phyloP scores from a whole-genome alignment of 495 filamentous ascomycete species.

The Penicillium simplicissimum region DNA sequence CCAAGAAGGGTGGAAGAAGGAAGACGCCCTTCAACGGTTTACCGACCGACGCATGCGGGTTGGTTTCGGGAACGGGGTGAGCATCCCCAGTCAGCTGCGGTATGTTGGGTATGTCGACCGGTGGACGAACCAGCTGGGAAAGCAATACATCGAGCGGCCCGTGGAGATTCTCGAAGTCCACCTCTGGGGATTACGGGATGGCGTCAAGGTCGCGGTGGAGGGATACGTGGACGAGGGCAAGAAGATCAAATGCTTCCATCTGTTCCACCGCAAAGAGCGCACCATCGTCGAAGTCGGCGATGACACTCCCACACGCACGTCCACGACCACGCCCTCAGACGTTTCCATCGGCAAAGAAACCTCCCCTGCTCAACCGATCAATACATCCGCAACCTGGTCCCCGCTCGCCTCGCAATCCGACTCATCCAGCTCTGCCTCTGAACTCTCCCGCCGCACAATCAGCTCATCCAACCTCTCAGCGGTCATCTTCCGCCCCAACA shows the following conservation, averaged over 20 bases:
- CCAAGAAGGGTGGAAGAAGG: constrained; percentile 80
- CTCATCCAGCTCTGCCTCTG: constrained; percentile 16
- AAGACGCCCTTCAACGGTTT: constrained; percentile 78
- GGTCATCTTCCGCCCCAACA: constrained; percentile 74
- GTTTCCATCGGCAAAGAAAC: constrained; percentile 9
- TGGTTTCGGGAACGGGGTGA: constrained; percentile 86
- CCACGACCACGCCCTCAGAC: neutral
- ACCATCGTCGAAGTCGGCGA: constrained; percentile 61
- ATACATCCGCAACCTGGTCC: constrained; percentile 13
- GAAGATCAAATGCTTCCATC: constrained; percentile 80
- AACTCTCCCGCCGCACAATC: constrained; percentile 2
- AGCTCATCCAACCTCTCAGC: constrained; percentile 37
- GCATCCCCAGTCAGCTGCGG: constrained; percentile 85
- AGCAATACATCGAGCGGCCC: constrained; percentile 78
- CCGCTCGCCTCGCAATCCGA: constrained; percentile 23
- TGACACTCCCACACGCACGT: constrained; percentile 7
- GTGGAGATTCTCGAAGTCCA: constrained; percentile 88
- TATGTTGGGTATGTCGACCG: constrained; percentile 89
- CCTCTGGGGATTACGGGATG: constrained; percentile 83
- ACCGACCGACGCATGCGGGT: constrained; percentile 86
- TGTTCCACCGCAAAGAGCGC: constrained; percentile 72
- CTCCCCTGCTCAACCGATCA: neutral
- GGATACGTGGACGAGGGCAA: constrained; percentile 86
- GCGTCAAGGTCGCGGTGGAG: constrained; percentile 84
- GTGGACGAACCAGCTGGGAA: constrained; percentile 70